Evolutionary conservation across 2,329 filamentous ascomycete species (phyloP).

Genomic region (Atkinsonella texensis): DNA sequence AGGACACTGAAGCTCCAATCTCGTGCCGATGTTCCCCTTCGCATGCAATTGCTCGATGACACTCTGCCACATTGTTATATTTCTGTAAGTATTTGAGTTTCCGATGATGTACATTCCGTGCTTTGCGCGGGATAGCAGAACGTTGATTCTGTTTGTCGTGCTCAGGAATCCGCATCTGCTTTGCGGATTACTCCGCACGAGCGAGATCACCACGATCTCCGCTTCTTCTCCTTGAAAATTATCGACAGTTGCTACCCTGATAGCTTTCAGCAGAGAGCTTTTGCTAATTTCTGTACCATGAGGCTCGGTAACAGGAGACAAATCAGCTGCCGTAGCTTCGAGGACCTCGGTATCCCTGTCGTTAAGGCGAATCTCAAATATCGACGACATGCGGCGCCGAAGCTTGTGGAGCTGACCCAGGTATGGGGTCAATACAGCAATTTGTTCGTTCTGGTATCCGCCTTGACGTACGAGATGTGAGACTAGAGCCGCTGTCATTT

Average conservation of each 20-base stretch:
- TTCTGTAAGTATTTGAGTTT: slow-evolving; percentile 44
- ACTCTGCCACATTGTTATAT: slow-evolving; percentile 51
- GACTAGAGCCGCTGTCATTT: slow-evolving; percentile 51
- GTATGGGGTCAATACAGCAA: slow-evolving; percentile 61
- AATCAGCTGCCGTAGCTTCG: background rate
- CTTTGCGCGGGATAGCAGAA: slow-evolving; percentile 52
- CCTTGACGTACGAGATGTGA: slow-evolving; percentile 56
- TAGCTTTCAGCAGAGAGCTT: slow-evolving; percentile 28
- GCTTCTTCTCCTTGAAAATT: slow-evolving; percentile 73
- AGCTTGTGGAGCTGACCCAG: slow-evolving; percentile 43
- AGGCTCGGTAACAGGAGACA: background rate
- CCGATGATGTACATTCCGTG: slow-evolving; percentile 64
- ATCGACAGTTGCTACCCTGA: slow-evolving; percentile 54
- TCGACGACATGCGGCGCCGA: slow-evolving; percentile 27
- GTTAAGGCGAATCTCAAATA: slow-evolving; percentile 50
- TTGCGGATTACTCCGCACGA: slow-evolving; percentile 56
- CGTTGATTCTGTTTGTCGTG: slow-evolving; percentile 56
- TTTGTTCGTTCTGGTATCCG: slow-evolving; percentile 43
- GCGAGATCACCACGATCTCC: slow-evolving; percentile 55
- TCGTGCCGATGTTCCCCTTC: slow-evolving; percentile 33
- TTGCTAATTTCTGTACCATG: background rate
- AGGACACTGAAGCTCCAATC: slow-evolving; percentile 44
- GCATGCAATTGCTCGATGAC: slow-evolving; percentile 41
- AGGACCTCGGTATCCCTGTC: slow-evolving; percentile 42
- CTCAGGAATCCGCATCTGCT: slow-evolving; percentile 52